Base-by-base conservation (phyloP, 73 alveolate genomes). In the Paraurostyla sp. region DNA sequence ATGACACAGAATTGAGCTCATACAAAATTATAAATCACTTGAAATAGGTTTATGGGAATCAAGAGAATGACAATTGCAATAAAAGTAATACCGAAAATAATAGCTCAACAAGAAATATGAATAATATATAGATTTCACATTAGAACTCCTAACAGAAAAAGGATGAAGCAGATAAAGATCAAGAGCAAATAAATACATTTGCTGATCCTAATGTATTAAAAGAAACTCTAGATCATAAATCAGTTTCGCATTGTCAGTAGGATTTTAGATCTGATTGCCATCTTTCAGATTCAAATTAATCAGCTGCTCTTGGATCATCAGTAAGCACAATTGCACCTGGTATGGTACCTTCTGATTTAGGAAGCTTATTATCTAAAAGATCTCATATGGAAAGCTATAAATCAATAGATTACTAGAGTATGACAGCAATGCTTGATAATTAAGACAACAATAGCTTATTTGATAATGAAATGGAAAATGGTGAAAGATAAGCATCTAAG, bases 211-310 rank as follows among this genome's bases (percentile, higher is more conserved):
- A n/a, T n/a, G 46, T 30, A n/a, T 6, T 59, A 4, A 38, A 38
- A 25, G 33, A 38, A 38, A 16, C 58, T 18, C 36, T 15, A 36
- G 23, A 11, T 59, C 48, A 27, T 43, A 23, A 23, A 25, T 25
- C 2, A 27, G 22, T 27, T 4, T 32, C 60, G n/a, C 13, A 22
- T 15, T 65, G 46, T 29, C 3, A 38, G 32, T 22, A 56, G 33
- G 71, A 56, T 9, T 56, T 60, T 9, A 32, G 82, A 32, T 65
- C 82, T 7, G 82, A 65, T 22, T 65, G 82, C 58, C 41, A 65
- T 40, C n/a, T 65, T 38, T 30, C 82, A 11, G 82, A 65, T 40
- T 65, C 82, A 65, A 65, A 38, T 40, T 6, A 1, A 0, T 36
- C n/a, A n/a, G n/a, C 82, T 40, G 82, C 43, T 7, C 1, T 65